These are phyloP conservation scores for Tulasnella sp. DNA, from an alignment of 768 basidiomycete species.

Conservation along the genomic window DNA sequence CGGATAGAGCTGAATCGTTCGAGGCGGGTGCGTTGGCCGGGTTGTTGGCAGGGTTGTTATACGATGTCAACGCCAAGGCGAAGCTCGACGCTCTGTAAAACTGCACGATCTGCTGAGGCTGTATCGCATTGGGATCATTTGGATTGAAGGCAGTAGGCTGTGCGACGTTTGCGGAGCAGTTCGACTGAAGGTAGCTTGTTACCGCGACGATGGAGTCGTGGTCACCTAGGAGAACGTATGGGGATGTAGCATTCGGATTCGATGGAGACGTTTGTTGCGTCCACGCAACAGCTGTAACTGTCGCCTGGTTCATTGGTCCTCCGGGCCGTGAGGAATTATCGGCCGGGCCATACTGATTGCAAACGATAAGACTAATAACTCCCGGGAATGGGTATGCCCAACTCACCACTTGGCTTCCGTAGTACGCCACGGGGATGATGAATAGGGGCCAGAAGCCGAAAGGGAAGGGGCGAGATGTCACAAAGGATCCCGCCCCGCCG, in stretches of 20 bases:
- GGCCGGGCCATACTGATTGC: slow-evolving; percentile 12
- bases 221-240: slow-evolving; percentile 13
- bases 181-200: background rate
- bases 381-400: too few species aligned
- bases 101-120: slow-evolving; percentile 11
- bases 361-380: background rate
- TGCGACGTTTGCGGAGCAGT: slow-evolving; percentile 5
- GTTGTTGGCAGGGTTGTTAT: slow-evolving; percentile 5
- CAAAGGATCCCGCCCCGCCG: slow-evolving; percentile 6
- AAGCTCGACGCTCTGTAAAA: slow-evolving; percentile 16
- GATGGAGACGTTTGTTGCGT: background rate
- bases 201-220: slow-evolving; percentile 3
- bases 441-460: slow-evolving; percentile 16
- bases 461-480: slow-evolving; percentile 7
- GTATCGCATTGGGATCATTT: background rate
- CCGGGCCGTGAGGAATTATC: slow-evolving; percentile 17
- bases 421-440: background rate
- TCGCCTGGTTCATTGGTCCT: background rate
- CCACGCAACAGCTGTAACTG: slow-evolving; percentile 4
- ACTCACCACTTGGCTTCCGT: slow-evolving; percentile 14
- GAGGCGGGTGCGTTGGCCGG: slow-evolving; percentile 1
- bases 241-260: slow-evolving; percentile 3
- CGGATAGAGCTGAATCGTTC: slow-evolving; percentile 6
- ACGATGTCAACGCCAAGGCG: slow-evolving; percentile 2
- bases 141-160: background rate